Conservation (phyloP, 208 protist species). For the Spongospora subterranea region DNA sequence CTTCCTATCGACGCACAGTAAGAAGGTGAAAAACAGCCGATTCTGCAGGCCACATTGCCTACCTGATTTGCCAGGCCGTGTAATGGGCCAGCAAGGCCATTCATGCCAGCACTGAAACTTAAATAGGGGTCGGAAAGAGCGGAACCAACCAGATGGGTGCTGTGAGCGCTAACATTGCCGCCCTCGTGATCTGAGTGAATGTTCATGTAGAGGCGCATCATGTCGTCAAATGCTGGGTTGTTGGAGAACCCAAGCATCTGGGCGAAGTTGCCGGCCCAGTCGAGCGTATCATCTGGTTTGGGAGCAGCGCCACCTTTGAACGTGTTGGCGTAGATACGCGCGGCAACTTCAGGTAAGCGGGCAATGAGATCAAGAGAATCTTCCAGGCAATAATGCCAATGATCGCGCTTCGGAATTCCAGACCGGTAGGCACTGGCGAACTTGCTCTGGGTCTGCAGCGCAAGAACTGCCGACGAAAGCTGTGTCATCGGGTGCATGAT, state of each 20-base stretch:
- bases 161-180: conserved; percentile 95
- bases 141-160: conserved; percentile 92
- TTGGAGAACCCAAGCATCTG: conserved; percentile 87
- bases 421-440: conserved; percentile 87
- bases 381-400: conserved; percentile 92
- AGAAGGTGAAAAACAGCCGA: conserved; percentile 10
- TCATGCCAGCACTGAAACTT: conserved; percentile 84
- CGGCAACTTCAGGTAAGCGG: conserved; percentile 64
- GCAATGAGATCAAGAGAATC: conserved; percentile 78
- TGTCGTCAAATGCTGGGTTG: conserved; percentile 86
- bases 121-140: conserved; percentile 97
- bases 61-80: conserved; percentile 85
- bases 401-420: conserved; percentile 89
- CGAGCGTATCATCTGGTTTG: conserved; percentile 77
- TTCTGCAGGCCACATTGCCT: not conserved
- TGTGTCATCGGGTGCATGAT: conserved; percentile 93
- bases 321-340: conserved; percentile 68
- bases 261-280: conserved; percentile 93
- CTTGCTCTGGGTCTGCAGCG: conserved; percentile 87
- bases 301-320: conserved; percentile 50
- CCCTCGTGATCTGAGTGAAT: conserved; percentile 80
- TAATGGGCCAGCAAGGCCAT: conserved; percentile 93
- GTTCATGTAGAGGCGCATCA: conserved; percentile 95
- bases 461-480: conserved; percentile 80
- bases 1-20: conserved; percentile 30